Base-by-base conservation (phyloP, 192 early-diverging fungal species). In the Coemansia sp. region DNA sequence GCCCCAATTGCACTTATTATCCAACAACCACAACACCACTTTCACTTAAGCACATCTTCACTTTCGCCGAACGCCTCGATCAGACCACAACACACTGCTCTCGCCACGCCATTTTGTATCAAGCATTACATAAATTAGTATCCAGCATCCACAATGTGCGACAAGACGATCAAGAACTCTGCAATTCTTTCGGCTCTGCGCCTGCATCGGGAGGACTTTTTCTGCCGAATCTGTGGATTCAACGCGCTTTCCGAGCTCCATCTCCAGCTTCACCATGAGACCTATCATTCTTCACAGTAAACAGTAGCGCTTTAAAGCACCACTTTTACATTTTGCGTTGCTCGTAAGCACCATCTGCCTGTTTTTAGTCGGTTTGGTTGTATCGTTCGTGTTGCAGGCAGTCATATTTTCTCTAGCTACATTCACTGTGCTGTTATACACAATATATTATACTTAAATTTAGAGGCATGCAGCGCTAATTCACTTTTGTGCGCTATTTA, bases 191-290 rank as follows among this genome's bases (percentile, higher is more conserved):
- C 50, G 10, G 56, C 53, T 4, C 65, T 59, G 22, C 72, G 71
- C 29, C 71, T 62, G 52, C 52, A 45, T 60, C 56, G 76, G 14
- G 76, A 79, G 57, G 76, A 79, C 60, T 79, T 66, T 49, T 73
- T 73, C 47, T 79, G 76, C 71, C 58, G 64, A 45, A 79, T 74
- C 62, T 79, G 76, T 49, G 76, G 76, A 38, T 79, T 65, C 53
- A 79, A 79, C 51, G 76, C 76, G 6, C 64, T 79, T 25, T 79
- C 76, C 2, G 60, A 62, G 45, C 32, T 73, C 56, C 76, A 79
- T 43, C 67, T 79, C 10, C 27, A 73, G 41, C 64, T 79, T 4
- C 76, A 79, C 52, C 66, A 70, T 58, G 45, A 45, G 32, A 63
- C 67, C 9, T 41, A 63, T 48, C 70, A 73, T 52, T 15, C 37